These are phyloP conservation scores for Bryoglossum gracile DNA, from an alignment of 495 filamentous ascomycete genomes.

Conservation along the genomic window DNA sequence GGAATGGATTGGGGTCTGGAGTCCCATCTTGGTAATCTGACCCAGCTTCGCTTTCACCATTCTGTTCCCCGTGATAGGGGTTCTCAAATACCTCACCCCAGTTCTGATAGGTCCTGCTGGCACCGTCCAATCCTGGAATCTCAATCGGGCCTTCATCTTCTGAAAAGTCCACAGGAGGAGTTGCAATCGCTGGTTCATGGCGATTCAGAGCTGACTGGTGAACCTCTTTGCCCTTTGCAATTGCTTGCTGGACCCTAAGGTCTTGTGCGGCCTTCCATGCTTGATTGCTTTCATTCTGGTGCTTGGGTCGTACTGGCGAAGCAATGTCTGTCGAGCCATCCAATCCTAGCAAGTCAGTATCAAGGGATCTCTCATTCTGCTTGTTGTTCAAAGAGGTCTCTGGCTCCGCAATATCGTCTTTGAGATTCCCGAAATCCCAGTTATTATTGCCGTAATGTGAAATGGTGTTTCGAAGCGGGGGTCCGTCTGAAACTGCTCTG, in stretches of 20 bases:
- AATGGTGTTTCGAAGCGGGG: conserved; percentile 22
- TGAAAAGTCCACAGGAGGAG: not conserved
- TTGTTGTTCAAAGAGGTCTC: not conserved
- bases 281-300: not conserved
- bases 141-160: conserved; percentile 16
- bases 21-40: conserved; percentile 2
- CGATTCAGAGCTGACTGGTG: not conserved
- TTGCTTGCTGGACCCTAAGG: conserved; percentile 8
- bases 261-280: conserved; percentile 19
- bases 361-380: not conserved
- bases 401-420: conserved; percentile 2
- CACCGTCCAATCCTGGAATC: conserved; percentile 18
- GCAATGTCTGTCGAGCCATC: no score
- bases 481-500: conserved; percentile 43
- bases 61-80: conserved; percentile 3
- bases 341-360: no score
- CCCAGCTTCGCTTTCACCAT: conserved; percentile 33
- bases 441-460: conserved; percentile 42
- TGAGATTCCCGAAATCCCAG: conserved; percentile 33
- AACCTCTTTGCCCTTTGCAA: conserved; percentile 5
- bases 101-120: conserved; percentile 9
- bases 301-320: not conserved
- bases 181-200: not conserved
- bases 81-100: conserved; percentile 18
- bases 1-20: conserved; percentile 7